phyloP scores from a whole-genome alignment of 2,329 filamentous ascomycete species.

The Penicillium sp. region DNA sequence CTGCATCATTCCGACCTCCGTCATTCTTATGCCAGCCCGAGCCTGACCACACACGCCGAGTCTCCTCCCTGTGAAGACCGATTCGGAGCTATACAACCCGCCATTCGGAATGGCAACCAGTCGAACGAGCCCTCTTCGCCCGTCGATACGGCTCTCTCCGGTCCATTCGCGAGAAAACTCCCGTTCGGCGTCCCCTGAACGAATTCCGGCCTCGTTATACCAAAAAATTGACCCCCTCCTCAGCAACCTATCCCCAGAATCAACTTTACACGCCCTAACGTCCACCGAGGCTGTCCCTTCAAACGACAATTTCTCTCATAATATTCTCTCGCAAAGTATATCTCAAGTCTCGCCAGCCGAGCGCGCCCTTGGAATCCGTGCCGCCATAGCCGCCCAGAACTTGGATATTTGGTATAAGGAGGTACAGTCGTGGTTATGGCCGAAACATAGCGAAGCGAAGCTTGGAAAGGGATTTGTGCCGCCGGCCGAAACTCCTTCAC shows the following conservation, averaged over 20 bases:
- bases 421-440: conserved; percentile 65
- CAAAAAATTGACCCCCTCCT: conserved; percentile 56
- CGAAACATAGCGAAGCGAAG: conserved; percentile 46
- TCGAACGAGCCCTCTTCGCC: conserved; percentile 39
- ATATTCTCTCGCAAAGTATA: conserved; percentile 57
- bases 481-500: conserved; percentile 22
- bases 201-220: conserved; percentile 43
- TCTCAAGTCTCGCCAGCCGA: conserved; percentile 62
- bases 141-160: conserved; percentile 38
- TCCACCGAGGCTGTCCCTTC: conserved; percentile 49
- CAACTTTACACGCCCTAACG: conserved; percentile 58
- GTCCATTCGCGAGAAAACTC: conserved; percentile 39
- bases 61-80: conserved; percentile 29
- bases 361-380: conserved; percentile 63
- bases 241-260: conserved; percentile 60
- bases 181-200: conserved; percentile 46
- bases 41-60: conserved; percentile 21
- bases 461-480: conserved; percentile 52
- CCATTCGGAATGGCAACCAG: conserved; percentile 40
- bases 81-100: conserved; percentile 28
- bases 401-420: conserved; percentile 65
- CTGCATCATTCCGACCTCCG: conserved; percentile 38
- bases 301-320: conserved; percentile 46
- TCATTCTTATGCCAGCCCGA: conserved; percentile 33
- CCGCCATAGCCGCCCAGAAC: conserved; percentile 64